Conservation (phyloP, 805 yeast genomes). For the Groenewaldozyma salmanticensis region DNA sequence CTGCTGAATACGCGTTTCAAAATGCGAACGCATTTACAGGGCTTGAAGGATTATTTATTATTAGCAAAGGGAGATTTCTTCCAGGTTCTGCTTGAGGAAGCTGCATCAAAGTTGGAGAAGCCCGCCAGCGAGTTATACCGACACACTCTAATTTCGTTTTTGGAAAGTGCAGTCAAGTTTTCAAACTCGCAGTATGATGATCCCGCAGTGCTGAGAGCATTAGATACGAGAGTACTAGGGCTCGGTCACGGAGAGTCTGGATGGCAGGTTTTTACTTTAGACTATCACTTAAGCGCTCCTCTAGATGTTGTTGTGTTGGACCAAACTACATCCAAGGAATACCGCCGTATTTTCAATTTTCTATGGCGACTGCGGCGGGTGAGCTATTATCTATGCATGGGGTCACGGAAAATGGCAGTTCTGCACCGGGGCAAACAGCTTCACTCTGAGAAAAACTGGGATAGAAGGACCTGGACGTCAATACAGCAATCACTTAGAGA, state of each 20-base stretch:
- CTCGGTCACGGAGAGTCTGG: constrained; percentile 66
- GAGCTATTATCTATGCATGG: constrained; percentile 38
- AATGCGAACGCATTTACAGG: constrained; percentile 44
- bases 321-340: constrained; percentile 37
- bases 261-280: constrained; percentile 89
- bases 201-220: constrained; percentile 36
- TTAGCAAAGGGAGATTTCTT: constrained; percentile 77
- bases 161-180: constrained; percentile 51
- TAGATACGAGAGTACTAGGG: constrained; percentile 79
- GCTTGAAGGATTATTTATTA: constrained; percentile 55
- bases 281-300: constrained; percentile 46
- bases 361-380: constrained; percentile 70
- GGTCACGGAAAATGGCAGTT: constrained; percentile 35
- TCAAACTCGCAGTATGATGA: constrained; percentile 27
- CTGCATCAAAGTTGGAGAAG: constrained; percentile 42
- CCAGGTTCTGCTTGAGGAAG: constrained; percentile 50
- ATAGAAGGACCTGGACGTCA: not conserved
- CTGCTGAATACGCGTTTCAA: constrained; percentile 41
- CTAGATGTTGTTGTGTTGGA: constrained; percentile 48
- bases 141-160: constrained; percentile 51
- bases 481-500: constrained; percentile 15
- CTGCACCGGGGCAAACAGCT: constrained; percentile 17
- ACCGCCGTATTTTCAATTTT: constrained; percentile 74
- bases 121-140: constrained; percentile 58
- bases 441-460: constrained; percentile 17